Percentiles rank a stretch among this genome's conserved stretches.
These are phyloP conservation scores for Aristolochia californica DNA, from an alignment of 164 flowering plant species.

Conservation along the genomic window DNA sequence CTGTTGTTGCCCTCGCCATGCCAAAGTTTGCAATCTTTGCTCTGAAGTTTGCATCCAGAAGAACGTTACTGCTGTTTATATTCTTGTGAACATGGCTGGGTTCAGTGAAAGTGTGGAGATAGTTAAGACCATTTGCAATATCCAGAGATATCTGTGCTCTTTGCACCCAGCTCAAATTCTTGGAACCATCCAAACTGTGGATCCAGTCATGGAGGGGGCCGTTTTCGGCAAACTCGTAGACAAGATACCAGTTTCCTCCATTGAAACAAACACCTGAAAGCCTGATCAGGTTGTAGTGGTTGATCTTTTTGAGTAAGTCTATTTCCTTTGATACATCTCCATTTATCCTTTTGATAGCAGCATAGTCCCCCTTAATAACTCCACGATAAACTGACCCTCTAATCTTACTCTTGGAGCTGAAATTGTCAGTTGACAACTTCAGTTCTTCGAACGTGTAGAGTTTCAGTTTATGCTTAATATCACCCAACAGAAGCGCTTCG, in stretches of 20 bases:
- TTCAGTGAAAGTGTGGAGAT: slow-evolving; percentile 55
- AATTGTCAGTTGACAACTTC: slow-evolving; percentile 46
- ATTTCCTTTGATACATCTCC: slow-evolving; percentile 57
- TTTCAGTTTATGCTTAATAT: slow-evolving; percentile 34
- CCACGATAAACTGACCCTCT: slow-evolving; percentile 64
- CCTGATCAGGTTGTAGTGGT: slow-evolving; percentile 57
- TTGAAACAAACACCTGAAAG: slow-evolving; percentile 48
- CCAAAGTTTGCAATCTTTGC: slow-evolving; percentile 65
- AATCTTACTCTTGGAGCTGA: slow-evolving; percentile 36
- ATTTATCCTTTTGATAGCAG: slow-evolving; percentile 54
- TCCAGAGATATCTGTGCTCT: slow-evolving; percentile 58
- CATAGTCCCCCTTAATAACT: slow-evolving; percentile 32
- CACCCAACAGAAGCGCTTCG: slow-evolving; percentile 23
- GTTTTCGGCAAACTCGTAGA: slow-evolving; percentile 58
- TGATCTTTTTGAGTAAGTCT: slow-evolving; percentile 41
- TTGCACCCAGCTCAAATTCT: slow-evolving; percentile 44
- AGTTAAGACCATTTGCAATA: slow-evolving; percentile 64
- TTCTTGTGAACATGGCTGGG: slow-evolving; percentile 76
- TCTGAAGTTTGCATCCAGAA: slow-evolving; percentile 50
- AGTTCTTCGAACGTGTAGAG: slow-evolving; percentile 49
- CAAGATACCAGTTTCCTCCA: slow-evolving; percentile 51
- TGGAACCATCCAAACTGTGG: slow-evolving; percentile 10
- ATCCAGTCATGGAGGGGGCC: slow-evolving; percentile 69
- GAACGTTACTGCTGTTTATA: slow-evolving; percentile 49
- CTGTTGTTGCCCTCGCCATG: slow-evolving; percentile 38